A percentile compares a stretch with the other conserved stretches of the same genome.
Conservation (phyloP, 345 rosid genomes). For the Pistacia atlantica region DNA sequence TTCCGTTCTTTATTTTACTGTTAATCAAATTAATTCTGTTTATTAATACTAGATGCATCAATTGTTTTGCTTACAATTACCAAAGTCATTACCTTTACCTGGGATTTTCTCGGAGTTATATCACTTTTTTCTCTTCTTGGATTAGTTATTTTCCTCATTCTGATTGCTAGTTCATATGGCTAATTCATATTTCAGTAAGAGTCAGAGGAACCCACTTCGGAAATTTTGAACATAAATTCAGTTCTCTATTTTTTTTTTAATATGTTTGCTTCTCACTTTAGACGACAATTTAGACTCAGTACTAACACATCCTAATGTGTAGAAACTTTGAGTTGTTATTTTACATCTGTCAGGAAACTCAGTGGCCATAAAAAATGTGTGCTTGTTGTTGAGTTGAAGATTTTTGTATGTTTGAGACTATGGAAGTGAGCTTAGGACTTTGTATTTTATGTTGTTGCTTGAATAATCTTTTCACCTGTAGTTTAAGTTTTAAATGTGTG, state of each 20-base stretch:
- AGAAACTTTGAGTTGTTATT: too few relatives aligned
- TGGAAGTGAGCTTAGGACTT: neutral
- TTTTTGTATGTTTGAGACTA: neutral
- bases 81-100: too few relatives aligned
- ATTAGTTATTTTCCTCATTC: too few relatives aligned
- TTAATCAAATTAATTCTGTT: neutral
- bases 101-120: too few relatives aligned
- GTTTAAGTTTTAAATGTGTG: neutral
- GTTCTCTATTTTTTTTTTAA: neutral
- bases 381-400: neutral
- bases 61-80: too few relatives aligned
- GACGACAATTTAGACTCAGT: too few relatives aligned
- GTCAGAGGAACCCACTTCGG: neutral
- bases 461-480: neutral
- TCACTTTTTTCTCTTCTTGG: too few relatives aligned
- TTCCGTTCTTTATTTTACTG: too few relatives aligned
- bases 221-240: neutral
- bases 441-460: neutral
- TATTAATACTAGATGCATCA: too few relatives aligned
- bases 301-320: too few relatives aligned
- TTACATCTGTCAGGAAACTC: neutral
- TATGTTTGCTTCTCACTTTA: too few relatives aligned
- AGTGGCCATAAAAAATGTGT: neutral
- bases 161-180: neutral
- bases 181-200: neutral